Evolutionary conservation across 228 moss, liverwort and hornwort genomes (phyloP).

Genomic region (Sphagnum fallax): DNA sequence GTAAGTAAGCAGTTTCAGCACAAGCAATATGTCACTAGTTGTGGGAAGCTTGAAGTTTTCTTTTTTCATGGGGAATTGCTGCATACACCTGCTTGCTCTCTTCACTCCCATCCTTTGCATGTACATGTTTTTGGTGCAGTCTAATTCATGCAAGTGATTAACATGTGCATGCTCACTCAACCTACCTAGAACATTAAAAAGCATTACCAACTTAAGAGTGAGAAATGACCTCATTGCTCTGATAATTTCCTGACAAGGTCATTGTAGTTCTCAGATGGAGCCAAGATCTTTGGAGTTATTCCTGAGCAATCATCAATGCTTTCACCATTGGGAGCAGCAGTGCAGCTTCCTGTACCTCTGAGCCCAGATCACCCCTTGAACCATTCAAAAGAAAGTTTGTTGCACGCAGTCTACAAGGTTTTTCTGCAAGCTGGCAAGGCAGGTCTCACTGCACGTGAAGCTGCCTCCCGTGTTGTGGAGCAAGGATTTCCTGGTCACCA

Average conservation of each 20-base stretch:
- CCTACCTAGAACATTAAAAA: not conserved
- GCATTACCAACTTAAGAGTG: not conserved
- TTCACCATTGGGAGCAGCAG: not conserved
- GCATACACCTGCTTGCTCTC: too few species aligned
- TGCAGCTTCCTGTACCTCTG: not conserved
- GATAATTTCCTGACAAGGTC: not conserved
- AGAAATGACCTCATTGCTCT: not conserved
- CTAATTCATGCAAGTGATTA: not conserved
- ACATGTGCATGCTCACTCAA: too few species aligned
- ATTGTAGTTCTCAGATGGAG: not conserved
- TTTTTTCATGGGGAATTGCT: not conserved
- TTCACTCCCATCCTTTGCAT: not conserved
- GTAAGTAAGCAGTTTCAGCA: not conserved
- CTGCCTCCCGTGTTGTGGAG: slow-evolving; percentile 22
- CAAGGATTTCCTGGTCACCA: slow-evolving; percentile 27
- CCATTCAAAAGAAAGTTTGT: slow-evolving; percentile 30
- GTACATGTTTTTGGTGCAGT: not conserved
- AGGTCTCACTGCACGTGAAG: slow-evolving; percentile 45
- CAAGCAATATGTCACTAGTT: not conserved
- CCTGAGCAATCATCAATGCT: not conserved
- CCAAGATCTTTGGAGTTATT: not conserved
- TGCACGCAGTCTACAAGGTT: slow-evolving; percentile 24
- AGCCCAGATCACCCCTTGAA: slow-evolving; percentile 44
- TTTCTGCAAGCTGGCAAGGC: slow-evolving; percentile 23
- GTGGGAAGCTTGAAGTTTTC: not conserved